Evolutionary conservation across 1,284 basidiomycete species (phyloP).

Genomic region (Hypsizygus ulmarius): DNA sequence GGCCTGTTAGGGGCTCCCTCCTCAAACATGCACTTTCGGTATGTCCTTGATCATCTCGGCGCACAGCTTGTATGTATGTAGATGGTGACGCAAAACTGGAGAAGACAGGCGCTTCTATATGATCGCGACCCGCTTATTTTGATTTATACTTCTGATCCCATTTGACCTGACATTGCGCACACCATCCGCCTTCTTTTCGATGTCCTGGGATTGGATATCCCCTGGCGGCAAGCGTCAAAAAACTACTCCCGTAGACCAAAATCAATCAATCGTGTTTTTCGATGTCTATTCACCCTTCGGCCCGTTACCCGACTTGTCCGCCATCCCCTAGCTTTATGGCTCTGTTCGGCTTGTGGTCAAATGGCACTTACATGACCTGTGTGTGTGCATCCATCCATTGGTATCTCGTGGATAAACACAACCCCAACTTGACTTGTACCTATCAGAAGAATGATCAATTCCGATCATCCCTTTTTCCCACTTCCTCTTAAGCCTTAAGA

Average conservation of each 20-base stretch:
- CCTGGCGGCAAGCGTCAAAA: constrained; percentile 24
- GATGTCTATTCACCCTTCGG: constrained; percentile 14
- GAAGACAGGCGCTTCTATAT: constrained; percentile 18
- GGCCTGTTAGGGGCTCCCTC: background rate
- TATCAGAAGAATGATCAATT: constrained; percentile 10
- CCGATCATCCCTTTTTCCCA: constrained; percentile 14
- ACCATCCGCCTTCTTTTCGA: constrained; percentile 19
- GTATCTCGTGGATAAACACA: constrained; percentile 6
- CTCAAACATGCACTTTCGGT: background rate
- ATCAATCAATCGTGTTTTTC: constrained; percentile 20
- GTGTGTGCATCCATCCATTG: constrained; percentile 6
- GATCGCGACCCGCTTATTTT: constrained; percentile 15
- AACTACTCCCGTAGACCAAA: constrained; percentile 22
- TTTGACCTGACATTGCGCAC: constrained; percentile 16
- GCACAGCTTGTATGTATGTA: constrained; percentile 6
- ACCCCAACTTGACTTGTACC: constrained; percentile 8
- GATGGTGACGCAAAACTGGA: constrained; percentile 3
- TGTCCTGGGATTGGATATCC: constrained; percentile 16
- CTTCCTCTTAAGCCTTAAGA: constrained; percentile 15
- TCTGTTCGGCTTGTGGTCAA: constrained; percentile 13
- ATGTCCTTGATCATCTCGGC: constrained; percentile 19
- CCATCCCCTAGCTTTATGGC: background rate
- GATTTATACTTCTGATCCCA: constrained; percentile 16
- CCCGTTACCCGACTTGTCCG: constrained; percentile 15
- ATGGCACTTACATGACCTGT: constrained; percentile 9